Base-by-base conservation (phyloP, 2,329 filamentous ascomycete genomes). In the Laburnicola sp. region DNA sequence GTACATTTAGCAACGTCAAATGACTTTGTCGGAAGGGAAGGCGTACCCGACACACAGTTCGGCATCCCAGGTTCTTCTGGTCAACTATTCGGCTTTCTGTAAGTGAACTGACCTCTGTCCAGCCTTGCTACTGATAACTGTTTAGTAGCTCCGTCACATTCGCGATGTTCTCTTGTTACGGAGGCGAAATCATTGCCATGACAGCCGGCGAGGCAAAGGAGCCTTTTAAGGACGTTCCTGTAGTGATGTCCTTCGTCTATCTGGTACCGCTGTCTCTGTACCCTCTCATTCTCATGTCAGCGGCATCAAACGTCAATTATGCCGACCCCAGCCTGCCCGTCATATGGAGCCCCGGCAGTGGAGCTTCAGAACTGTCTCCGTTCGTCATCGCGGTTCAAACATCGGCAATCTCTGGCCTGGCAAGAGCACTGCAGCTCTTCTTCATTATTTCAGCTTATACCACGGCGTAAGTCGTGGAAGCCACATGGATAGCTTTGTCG, bases 371-470 rank as follows among this genome's bases (percentile, higher is more conserved):
- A 2, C 43, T 51, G 5, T 68, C 65, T 2, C 60, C 63, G 2
- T 69, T 69, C 34, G 59, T 71, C 0, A 59, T 70, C 28, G 68
- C 63, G 1, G 54, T 64, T 7, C 44, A 61, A 30, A 48, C 56
- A 11, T 60, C 68, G 8, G 57, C 62, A 3, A 53, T 70, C 22
- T 37, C 49, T 23, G 56, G 50, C 6, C 39, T 70, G 11, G 57
- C 63, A 1, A 60, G 53, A 25, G 59, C 60, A 10, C 42, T 70
- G 21, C 64, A 67, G 30, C 51, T 62, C 1, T 63, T 66, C 31
- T 70, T 70, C 45, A 54, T 71, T 2, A 54, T 71, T 8, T 69
- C 68, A 3, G 66, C 68, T 1, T 59, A 67, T 11, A 71, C 69
- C 11, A 60, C 67, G 10, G 66, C 60, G 65, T 68, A 53, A 56